A percentile compares a stretch with the other conserved stretches of the same genome.
These are phyloP conservation scores for Chenopodium quinoa DNA, from an alignment of 148 eudicot species.

Conservation along the genomic window DNA sequence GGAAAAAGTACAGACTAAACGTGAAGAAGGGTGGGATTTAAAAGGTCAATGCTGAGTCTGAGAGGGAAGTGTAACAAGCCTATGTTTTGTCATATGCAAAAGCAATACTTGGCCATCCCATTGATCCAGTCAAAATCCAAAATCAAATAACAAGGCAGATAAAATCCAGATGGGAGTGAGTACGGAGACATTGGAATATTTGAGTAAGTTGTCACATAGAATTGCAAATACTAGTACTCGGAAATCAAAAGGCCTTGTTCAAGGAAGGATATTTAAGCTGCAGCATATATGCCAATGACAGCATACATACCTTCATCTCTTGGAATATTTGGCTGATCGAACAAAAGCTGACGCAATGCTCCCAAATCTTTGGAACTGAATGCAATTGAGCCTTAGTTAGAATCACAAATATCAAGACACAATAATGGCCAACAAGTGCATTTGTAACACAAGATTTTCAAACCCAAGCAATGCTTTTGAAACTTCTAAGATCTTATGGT, in stretches of 20 bases:
- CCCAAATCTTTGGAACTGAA: constrained; percentile 59
- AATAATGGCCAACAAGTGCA: not conserved
- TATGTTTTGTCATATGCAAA: not conserved
- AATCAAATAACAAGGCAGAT: not conserved
- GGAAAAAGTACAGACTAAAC: not conserved
- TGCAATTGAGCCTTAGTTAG: constrained; percentile 1
- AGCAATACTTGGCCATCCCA: not conserved
- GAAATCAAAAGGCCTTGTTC: not conserved
- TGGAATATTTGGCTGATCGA: constrained; percentile 84
- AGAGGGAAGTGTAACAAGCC: not conserved
- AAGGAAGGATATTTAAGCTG: not conserved
- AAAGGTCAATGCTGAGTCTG: not conserved
- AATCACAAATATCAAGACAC: not conserved
- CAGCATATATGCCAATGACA: not conserved
- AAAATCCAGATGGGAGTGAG: too few species aligned
- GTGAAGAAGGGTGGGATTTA: not conserved
- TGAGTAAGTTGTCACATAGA: not conserved
- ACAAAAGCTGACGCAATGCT: constrained; percentile 68
- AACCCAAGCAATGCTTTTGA: not conserved
- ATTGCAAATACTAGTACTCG: not conserved
- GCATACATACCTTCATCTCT: constrained; percentile 63
- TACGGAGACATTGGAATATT: not conserved
- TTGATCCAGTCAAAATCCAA: not conserved
- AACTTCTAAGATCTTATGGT: not conserved
- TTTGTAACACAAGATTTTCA: not conserved